Evolutionary conservation across 163 green algal species (phyloP), one percentile per base, ranked within the genome.

Genomic region (Scenedesmus sp.): DNA sequence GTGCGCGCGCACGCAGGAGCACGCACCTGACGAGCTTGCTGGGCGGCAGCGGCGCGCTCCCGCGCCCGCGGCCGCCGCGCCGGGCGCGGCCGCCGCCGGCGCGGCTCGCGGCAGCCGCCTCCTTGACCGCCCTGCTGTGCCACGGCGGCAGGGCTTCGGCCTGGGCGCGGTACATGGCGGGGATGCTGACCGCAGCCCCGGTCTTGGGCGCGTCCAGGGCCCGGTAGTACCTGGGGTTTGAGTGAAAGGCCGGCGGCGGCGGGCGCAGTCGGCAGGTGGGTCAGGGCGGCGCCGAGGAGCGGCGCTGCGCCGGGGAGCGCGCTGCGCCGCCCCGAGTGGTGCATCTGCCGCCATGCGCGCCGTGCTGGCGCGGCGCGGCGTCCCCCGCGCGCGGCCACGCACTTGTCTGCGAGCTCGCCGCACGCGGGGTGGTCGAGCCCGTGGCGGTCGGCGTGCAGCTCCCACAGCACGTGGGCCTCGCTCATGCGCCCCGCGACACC

Each of bases 131-230:
- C 10, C 50, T 48, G 50, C 66, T 77, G 53, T 77, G 69, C 69
- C 69, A 77, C 2, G 51, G 53, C 9, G 69, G 48, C n/a, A 39
- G 24, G 17, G 56, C 45, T 0, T 29, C 65, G 14, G 48, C 4
- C 10, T 73, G 26, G 24, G n/a, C 14, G 14, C 17, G 42, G 34
- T 65, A 77, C 10, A 33, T 20, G 22, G 45, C 9, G 17, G 33
- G 51, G 1, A 77, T 65, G 22, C 17, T 14, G n/a, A 63, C 51
- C 6, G 36, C 33, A 15, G 6, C n/a, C 22, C 69, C 69, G 18
- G 69, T 77, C 14, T 77, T 77, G 39, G 69, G 51, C 11, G 69
- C 69, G 42, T 67, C 69, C 6, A 77, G 53, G 2, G 69, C 53
- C 2, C 39, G 34, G 69, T 66, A 77, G 26, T 77, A 77, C 10